These are phyloP conservation scores for Ceratocystis smalleyi DNA, from an alignment of 2,329 filamentous ascomycete genomes.

Conservation along the genomic window DNA sequence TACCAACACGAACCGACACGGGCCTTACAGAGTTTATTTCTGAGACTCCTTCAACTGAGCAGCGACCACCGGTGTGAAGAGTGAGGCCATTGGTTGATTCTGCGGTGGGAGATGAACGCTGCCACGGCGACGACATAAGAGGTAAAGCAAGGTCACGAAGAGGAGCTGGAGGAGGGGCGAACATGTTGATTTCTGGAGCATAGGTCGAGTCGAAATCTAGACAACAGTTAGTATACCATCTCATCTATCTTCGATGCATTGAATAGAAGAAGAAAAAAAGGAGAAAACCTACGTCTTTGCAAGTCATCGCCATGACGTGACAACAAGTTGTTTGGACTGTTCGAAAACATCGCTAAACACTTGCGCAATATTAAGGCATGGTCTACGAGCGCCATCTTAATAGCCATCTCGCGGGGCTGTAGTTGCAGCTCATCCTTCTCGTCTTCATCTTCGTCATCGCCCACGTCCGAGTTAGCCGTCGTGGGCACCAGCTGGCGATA, in stretches of 20 bases:
- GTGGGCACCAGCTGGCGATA: constrained; percentile 61
- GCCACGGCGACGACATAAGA: constrained; percentile 18
- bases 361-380: constrained; percentile 79
- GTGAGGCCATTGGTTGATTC: neutral
- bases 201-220: constrained; percentile 47
- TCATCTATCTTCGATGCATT: neutral
- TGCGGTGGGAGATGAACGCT: constrained; percentile 14
- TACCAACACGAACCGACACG: constrained; percentile 21
- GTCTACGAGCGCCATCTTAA: constrained; percentile 74
- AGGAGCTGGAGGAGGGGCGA: constrained; percentile 36
- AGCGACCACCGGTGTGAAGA: neutral
- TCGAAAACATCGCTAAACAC: constrained; percentile 54
- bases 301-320: constrained; percentile 43
- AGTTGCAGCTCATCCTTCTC: constrained; percentile 35
- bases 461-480: constrained; percentile 28
- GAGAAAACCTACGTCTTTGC: constrained; percentile 41
- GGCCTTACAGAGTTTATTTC: constrained; percentile 14
- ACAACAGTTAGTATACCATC: constrained; percentile 18
- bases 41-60: constrained; percentile 4
- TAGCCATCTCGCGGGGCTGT: constrained; percentile 53
- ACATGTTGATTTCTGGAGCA: constrained; percentile 48
- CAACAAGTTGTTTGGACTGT: constrained; percentile 45
- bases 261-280: neutral
- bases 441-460: constrained; percentile 18
- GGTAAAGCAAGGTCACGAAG: constrained; percentile 36